Percentiles rank a stretch among this genome's conserved stretches.
Conservation (phyloP, 768 basidiomycete genomes). For the Lentinula raphanica region DNA sequence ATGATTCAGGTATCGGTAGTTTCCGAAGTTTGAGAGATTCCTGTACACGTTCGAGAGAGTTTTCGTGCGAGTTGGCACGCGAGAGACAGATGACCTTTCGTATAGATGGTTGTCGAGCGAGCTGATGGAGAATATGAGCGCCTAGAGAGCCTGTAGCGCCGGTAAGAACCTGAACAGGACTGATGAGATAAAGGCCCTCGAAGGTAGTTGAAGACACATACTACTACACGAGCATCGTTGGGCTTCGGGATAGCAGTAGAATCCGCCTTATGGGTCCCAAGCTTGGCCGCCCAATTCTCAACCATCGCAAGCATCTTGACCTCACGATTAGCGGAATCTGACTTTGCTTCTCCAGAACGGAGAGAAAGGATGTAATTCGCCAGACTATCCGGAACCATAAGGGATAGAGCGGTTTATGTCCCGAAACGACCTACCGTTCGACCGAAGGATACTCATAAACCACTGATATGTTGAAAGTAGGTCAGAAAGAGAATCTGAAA, state of each 20-base stretch:
- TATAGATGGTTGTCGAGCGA: conserved; percentile 32
- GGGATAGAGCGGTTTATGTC: neutral
- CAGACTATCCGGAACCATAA: conserved; percentile 20
- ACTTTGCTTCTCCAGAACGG: conserved; percentile 14
- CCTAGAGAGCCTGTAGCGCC: conserved; percentile 53
- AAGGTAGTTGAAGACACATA: neutral
- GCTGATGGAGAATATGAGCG: conserved; percentile 44
- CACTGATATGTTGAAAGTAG: conserved; percentile 22
- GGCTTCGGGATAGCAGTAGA: conserved; percentile 9
- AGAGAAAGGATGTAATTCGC: conserved; percentile 35
- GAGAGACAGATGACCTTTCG: conserved; percentile 44
- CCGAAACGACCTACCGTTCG: conserved; percentile 22
- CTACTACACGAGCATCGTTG: conserved; percentile 11
- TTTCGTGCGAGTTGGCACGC: conserved; percentile 39
- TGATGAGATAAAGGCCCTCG: neutral
- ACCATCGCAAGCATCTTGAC: conserved; percentile 40
- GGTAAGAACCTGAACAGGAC: conserved; percentile 33
- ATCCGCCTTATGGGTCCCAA: conserved; percentile 8
- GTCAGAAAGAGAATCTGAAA: neutral
- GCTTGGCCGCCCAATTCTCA: conserved; percentile 30
- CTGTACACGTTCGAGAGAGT: conserved; percentile 34
- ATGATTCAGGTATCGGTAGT: conserved; percentile 17
- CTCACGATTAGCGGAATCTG: conserved; percentile 22
- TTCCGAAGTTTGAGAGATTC: conserved; percentile 37
- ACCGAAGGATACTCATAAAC: conserved; percentile 50